These are phyloP conservation scores for Planoprotostelium fungivorum DNA, from an alignment of 78 protist species.

Conservation along the genomic window DNA sequence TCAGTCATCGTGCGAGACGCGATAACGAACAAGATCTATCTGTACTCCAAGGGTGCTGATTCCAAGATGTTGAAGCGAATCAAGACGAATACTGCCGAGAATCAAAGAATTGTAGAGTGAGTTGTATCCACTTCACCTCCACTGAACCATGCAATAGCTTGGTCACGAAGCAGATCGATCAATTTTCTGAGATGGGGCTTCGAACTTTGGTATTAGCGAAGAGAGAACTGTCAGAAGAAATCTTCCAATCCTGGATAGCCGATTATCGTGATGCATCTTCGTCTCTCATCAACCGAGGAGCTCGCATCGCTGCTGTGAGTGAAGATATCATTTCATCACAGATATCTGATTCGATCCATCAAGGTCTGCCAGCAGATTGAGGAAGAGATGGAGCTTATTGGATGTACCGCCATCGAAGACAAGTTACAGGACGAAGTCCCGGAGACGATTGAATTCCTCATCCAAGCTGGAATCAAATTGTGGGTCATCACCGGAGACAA, in stretches of 20 bases:
- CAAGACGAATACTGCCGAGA: not conserved
- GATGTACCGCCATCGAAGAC: slow-evolving; percentile 87
- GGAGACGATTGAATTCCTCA: slow-evolving; percentile 50
- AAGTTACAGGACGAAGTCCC: slow-evolving; percentile 81
- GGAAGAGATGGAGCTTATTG: slow-evolving; percentile 39
- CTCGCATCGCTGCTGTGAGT: slow-evolving; percentile 16
- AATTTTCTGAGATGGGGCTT: slow-evolving; percentile 65
- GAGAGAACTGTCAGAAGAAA: slow-evolving; percentile 34
- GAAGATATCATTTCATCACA: no score
- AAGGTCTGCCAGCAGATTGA: slow-evolving; percentile 50
- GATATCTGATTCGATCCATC: no score
- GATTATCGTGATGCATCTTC: slow-evolving; percentile 21
- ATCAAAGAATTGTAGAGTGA: not conserved
- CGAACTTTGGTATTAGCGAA: slow-evolving; percentile 76
- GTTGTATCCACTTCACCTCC: not conserved
- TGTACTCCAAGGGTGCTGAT: slow-evolving; percentile 61
- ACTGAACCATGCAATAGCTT: not conserved
- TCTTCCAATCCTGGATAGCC: slow-evolving; percentile 7
- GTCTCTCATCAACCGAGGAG: slow-evolving; percentile 12
- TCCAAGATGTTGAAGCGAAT: not conserved
- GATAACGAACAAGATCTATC: slow-evolving; percentile 1
- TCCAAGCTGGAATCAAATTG: slow-evolving; percentile 59
- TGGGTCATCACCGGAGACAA: slow-evolving; percentile 90
- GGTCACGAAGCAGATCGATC: slow-evolving; percentile 11
- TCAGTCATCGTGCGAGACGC: slow-evolving; percentile 28